phyloP scores from a whole-genome alignment of 83 land plant genomes.

The Thuja plicata region DNA sequence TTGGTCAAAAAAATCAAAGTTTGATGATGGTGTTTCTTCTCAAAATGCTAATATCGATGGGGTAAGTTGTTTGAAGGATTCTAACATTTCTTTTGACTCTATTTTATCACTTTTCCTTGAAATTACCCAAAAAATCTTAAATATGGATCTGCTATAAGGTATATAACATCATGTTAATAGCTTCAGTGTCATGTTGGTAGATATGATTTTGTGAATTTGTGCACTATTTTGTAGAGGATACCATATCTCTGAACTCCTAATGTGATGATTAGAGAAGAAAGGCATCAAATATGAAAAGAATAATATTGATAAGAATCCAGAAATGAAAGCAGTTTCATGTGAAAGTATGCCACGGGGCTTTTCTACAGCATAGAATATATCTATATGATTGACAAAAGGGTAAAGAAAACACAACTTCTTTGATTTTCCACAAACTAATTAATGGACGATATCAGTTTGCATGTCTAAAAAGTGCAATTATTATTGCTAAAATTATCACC shows the following conservation, averaged over 20 bases:
- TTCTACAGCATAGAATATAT: not conserved
- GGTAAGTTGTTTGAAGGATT: not conserved
- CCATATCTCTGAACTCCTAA: not conserved
- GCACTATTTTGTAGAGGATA: not conserved
- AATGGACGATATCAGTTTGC: not conserved
- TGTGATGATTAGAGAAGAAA: not conserved
- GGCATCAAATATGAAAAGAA: not conserved
- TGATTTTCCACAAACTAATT: not conserved
- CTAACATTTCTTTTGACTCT: not conserved
- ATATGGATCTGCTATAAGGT: not conserved
- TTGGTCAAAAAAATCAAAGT: not conserved
- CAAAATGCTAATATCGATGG: not conserved
- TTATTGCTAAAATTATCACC: not conserved
- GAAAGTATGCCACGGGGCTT: not conserved
- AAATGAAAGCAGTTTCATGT: not conserved
- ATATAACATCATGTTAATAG: not conserved
- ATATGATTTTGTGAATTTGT: not conserved
- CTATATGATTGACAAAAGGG: not conserved
- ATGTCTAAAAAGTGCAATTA: not conserved
- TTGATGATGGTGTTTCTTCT: not conserved
- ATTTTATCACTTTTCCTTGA: not conserved
- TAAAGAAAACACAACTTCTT: not conserved
- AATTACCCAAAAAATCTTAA: not conserved
- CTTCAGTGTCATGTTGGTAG: not conserved
- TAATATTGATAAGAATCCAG: not conserved